These are phyloP conservation scores for Gynandropsis gynandra DNA, from an alignment of 345 rosid genomes.

Conservation along the genomic window DNA sequence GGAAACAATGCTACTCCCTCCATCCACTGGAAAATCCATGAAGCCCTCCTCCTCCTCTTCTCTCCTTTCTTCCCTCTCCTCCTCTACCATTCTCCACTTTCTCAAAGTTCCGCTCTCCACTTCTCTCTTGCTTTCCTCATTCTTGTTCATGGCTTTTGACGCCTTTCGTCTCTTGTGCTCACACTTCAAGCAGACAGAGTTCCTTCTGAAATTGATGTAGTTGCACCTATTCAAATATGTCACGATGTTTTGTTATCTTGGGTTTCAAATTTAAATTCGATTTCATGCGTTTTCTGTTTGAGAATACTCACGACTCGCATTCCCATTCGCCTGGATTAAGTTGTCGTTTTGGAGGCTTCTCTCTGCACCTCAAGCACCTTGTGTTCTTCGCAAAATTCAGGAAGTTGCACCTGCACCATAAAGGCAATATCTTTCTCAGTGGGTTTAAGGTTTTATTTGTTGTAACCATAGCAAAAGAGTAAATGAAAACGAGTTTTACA, in stretches of 20 bases:
- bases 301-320: conserved; percentile 73
- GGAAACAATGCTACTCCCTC: conserved; percentile 53
- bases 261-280: not conserved
- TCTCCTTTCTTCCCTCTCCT: conserved; percentile 12
- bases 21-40: conserved; percentile 48
- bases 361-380: conserved; percentile 66
- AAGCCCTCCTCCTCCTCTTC: conserved; percentile 26
- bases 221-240: conserved; percentile 44
- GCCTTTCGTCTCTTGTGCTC: conserved; percentile 66
- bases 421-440: conserved; percentile 1
- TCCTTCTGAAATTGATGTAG: conserved; percentile 74
- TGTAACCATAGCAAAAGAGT: no score
- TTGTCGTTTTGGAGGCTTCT: conserved; percentile 61
- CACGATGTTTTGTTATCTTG: not conserved
- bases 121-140: no score
- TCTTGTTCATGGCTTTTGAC: conserved; percentile 20
- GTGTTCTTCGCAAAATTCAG: conserved; percentile 81
- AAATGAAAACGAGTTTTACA: conserved; percentile 30
- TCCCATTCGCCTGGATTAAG: conserved; percentile 97
- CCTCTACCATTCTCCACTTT: conserved; percentile 32
- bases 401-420: conserved; percentile 61
- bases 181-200: conserved; percentile 76
- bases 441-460: not conserved
- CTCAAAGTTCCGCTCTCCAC: conserved; percentile 22
- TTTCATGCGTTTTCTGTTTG: not conserved